These are phyloP conservation scores for Margaritispora aquatica DNA, from an alignment of 495 filamentous ascomycete genomes.

Conservation along the genomic window DNA sequence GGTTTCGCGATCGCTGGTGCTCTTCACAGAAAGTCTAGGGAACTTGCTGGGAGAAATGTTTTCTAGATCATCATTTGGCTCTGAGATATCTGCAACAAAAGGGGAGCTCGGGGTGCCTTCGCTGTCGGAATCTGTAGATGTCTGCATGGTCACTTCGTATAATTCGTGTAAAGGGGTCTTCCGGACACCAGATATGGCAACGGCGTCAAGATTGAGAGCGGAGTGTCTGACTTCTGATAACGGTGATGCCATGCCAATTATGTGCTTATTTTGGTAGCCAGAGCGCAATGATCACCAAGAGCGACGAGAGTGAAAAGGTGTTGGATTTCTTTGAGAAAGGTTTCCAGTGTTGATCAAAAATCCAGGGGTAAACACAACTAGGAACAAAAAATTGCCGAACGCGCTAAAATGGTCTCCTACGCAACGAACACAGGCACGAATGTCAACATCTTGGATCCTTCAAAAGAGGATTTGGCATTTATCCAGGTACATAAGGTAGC, in stretches of 20 bases:
- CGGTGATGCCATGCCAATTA: slow-evolving; percentile 20
- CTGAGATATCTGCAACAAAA: slow-evolving; percentile 24
- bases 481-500: no score
- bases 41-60: slow-evolving; percentile 32
- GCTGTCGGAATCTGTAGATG: slow-evolving; percentile 7
- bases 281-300: not conserved
- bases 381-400: not conserved
- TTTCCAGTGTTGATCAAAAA: not conserved
- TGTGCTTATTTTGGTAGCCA: not conserved
- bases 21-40: slow-evolving; percentile 11
- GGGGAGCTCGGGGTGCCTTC: slow-evolving; percentile 28
- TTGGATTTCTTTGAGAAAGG: not conserved
- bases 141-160: slow-evolving; percentile 18
- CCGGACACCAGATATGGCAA: not conserved
- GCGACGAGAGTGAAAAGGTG: not conserved
- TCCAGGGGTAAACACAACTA: not conserved
- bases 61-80: slow-evolving; percentile 27
- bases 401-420: not conserved
- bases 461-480: no score
- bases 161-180: not conserved
- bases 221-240: slow-evolving; percentile 3
- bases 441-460: not conserved
- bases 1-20: slow-evolving; percentile 15
- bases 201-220: slow-evolving; percentile 11
- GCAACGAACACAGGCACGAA: not conserved